These are phyloP conservation scores for Penicillium turbatum DNA, from an alignment of 495 filamentous ascomycete genomes.

Conservation along the genomic window DNA sequence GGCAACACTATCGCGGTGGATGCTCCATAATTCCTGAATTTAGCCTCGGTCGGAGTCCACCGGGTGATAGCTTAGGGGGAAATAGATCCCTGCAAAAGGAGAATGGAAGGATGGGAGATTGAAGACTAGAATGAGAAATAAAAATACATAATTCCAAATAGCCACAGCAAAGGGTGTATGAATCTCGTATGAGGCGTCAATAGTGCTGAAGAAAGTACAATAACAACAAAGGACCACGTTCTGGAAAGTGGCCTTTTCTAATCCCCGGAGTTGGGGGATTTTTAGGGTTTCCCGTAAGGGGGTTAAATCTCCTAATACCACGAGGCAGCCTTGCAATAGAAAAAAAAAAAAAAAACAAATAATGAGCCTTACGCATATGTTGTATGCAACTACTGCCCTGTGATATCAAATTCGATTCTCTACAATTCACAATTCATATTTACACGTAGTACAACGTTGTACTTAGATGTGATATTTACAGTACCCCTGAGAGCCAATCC, in stretches of 20 bases:
- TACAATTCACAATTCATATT: no score
- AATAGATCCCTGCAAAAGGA: not conserved
- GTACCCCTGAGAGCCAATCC: not conserved
- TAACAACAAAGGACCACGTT: not conserved
- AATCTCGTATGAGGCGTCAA: not conserved
- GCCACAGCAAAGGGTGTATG: not conserved
- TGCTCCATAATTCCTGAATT: slow-evolving; percentile 9
- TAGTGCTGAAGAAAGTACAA: not conserved
- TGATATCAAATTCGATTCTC: no score
- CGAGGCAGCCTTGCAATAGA: no score
- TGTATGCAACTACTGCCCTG: no score
- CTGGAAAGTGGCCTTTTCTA: not conserved
- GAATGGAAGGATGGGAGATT: no score
- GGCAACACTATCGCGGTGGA: not conserved
- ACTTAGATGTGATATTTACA: no score
- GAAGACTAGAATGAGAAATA: not conserved
- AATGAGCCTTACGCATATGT: no score
- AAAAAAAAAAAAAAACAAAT: no score
- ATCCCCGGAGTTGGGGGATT: not conserved
- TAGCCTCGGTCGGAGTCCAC: not conserved
- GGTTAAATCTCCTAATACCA: no score
- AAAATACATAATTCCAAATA: not conserved
- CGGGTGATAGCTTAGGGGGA: not conserved
- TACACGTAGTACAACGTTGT: no score
- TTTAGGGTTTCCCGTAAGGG: slow-evolving; percentile 2